Conservation (phyloP, 2,329 filamentous ascomycete genomes). For the Curvularia spicifera region DNA sequence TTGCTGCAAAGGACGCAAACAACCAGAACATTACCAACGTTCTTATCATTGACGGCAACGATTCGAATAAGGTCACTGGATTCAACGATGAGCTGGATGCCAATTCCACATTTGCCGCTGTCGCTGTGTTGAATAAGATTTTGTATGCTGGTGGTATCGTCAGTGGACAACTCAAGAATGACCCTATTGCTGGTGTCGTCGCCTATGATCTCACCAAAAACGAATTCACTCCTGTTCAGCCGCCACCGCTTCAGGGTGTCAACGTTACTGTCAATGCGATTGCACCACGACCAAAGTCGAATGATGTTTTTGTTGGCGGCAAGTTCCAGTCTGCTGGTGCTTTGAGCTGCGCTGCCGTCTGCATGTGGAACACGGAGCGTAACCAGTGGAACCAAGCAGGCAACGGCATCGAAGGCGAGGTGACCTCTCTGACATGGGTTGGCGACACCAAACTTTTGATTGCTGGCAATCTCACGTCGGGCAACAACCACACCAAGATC, state of each 20-base stretch:
- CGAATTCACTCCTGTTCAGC: constrained; percentile 70
- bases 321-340: constrained; percentile 83
- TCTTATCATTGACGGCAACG: constrained; percentile 78
- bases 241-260: constrained; percentile 73
- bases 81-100: constrained; percentile 69
- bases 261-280: constrained; percentile 79
- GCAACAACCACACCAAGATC: constrained; percentile 69
- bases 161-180: constrained; percentile 70
- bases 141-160: constrained; percentile 85
- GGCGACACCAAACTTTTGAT: constrained; percentile 74
- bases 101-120: constrained; percentile 75
- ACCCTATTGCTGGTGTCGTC: constrained; percentile 73
- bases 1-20: constrained; percentile 72
- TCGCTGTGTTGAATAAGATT: constrained; percentile 59
- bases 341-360: constrained; percentile 81
- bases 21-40: constrained; percentile 79
- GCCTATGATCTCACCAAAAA: constrained; percentile 75
- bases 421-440: constrained; percentile 77
- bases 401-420: constrained; percentile 71
- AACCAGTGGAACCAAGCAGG: constrained; percentile 84
- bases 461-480: constrained; percentile 76
- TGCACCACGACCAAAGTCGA: constrained; percentile 70
- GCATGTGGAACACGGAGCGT: constrained; percentile 73
- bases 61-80: constrained; percentile 70
- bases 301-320: constrained; percentile 84